phyloP scores from a whole-genome alignment of 2,329 filamentous ascomycete genomes.

The Madurella mycetomatis region DNA sequence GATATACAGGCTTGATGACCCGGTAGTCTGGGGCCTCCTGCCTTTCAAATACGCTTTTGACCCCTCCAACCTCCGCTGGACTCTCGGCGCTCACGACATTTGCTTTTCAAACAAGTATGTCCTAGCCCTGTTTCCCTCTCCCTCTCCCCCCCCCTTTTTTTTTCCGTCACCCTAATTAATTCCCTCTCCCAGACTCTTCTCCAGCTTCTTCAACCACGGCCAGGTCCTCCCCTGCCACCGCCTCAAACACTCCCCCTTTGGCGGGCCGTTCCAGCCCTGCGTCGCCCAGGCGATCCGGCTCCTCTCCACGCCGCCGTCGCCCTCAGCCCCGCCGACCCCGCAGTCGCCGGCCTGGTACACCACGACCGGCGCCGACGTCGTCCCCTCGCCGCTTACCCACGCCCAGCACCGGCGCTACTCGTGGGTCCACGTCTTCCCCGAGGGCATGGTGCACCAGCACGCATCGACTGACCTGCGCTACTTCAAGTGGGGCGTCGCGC shows the following conservation, averaged over 20 bases:
- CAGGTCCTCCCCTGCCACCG: slow-evolving; percentile 91
- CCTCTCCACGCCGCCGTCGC: slow-evolving; percentile 56
- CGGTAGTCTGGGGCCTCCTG: slow-evolving; percentile 85
- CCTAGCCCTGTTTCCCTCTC: neutral
- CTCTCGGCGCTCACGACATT: slow-evolving; percentile 88
- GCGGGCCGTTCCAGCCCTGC: slow-evolving; percentile 86
- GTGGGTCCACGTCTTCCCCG: slow-evolving; percentile 96
- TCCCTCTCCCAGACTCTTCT: slow-evolving; percentile 49
- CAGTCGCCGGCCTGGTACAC: slow-evolving; percentile 52
- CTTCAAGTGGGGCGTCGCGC: slow-evolving; percentile 96
- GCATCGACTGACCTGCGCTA: slow-evolving; percentile 77
- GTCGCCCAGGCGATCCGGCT: slow-evolving; percentile 81
- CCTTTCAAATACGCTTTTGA: slow-evolving; percentile 69
- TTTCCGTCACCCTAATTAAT: neutral
- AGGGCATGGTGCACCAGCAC: slow-evolving; percentile 90
- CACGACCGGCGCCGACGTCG: slow-evolving; percentile 62
- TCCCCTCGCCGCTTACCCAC: slow-evolving; percentile 69
- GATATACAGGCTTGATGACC: slow-evolving; percentile 74
- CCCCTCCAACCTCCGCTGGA: slow-evolving; percentile 77
- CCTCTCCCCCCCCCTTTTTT: neutral
- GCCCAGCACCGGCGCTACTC: slow-evolving; percentile 59
- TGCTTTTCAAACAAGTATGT: slow-evolving; percentile 80
- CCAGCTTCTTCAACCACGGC: slow-evolving; percentile 80
- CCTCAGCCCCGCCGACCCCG: slow-evolving; percentile 37
- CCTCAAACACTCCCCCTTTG: slow-evolving; percentile 67